Conservation (phyloP, 1,139 yeast species). For the Scheffersomyces quercinus region DNA sequence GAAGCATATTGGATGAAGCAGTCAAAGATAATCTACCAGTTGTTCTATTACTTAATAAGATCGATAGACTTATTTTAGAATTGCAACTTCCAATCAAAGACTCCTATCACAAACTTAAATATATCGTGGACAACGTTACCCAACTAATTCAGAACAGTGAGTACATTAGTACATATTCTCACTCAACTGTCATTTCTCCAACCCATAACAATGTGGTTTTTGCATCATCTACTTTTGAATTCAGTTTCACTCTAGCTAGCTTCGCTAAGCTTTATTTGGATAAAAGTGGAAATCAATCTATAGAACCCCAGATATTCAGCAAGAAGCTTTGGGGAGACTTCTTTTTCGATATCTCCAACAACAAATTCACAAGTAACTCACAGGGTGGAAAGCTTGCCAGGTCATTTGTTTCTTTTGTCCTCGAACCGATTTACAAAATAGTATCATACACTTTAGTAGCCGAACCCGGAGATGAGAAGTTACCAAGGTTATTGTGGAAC, state of each 20-base stretch:
- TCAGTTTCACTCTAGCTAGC: conserved; percentile 65
- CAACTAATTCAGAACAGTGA: conserved; percentile 39
- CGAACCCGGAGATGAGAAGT: conserved; percentile 42
- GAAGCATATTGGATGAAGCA: conserved; percentile 49
- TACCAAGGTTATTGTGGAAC: conserved; percentile 41
- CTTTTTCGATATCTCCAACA: conserved; percentile 45
- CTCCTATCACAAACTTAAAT: conserved; percentile 66
- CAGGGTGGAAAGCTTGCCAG: conserved; percentile 33
- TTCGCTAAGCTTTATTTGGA: conserved; percentile 59
- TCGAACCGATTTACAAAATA: conserved; percentile 81
- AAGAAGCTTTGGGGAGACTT: conserved; percentile 77
- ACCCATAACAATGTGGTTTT: conserved; percentile 66
- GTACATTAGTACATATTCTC: conserved; percentile 24
- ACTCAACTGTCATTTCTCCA: conserved; percentile 54
- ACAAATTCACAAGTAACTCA: conserved; percentile 46
- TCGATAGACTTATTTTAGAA: conserved; percentile 82
- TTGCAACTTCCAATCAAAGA: conserved; percentile 73
- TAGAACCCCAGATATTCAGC: conserved; percentile 48
- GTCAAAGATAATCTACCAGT: conserved; percentile 51
- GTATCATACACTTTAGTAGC: conserved; percentile 61
- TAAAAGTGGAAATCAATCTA: conserved; percentile 19
- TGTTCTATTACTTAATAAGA: conserved; percentile 69
- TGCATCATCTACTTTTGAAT: conserved; percentile 63
- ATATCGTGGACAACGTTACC: conserved; percentile 66
- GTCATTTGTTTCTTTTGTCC: conserved; percentile 67